Evolutionary conservation across 2,329 filamentous ascomycete species (phyloP).

Genomic region (Penicillium sp.): DNA sequence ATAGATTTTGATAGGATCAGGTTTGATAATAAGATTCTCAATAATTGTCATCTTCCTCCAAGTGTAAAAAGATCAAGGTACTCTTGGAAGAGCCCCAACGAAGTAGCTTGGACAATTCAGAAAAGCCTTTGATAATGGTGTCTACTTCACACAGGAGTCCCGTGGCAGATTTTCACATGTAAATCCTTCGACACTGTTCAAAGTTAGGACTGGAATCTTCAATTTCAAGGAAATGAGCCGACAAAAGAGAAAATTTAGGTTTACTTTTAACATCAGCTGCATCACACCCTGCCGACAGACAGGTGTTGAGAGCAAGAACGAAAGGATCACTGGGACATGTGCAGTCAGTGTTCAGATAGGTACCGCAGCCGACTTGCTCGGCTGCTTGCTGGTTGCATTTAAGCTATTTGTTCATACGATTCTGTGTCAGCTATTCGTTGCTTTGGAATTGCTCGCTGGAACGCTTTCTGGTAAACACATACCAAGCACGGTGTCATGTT

Average conservation of each 20-base stretch:
- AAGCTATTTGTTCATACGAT: neutral
- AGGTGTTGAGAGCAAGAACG: slow-evolving; percentile 3
- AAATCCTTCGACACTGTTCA: slow-evolving; percentile 11
- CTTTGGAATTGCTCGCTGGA: neutral
- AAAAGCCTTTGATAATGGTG: neutral
- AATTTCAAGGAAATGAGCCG: neutral
- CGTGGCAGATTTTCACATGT: slow-evolving; percentile 11
- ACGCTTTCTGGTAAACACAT: neutral
- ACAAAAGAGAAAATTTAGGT: neutral
- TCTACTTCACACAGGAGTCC: neutral
- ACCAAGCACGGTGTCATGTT: slow-evolving; percentile 15
- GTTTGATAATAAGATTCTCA: neutral
- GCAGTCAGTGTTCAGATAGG: slow-evolving; percentile 9
- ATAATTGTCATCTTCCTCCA: neutral
- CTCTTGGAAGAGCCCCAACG: neutral
- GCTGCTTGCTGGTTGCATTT: slow-evolving; percentile 13
- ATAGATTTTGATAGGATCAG: neutral
- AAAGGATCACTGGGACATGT: slow-evolving; percentile 9
- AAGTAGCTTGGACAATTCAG: neutral
- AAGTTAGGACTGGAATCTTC: neutral
- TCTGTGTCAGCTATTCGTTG: neutral
- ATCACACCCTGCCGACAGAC: slow-evolving; percentile 7
- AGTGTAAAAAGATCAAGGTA: neutral
- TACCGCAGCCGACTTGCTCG: slow-evolving; percentile 4
- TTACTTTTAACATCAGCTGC: slow-evolving; percentile 9